phyloP scores from a whole-genome alignment of 345 rosid species.

The Cardiospermum halicacabum region DNA sequence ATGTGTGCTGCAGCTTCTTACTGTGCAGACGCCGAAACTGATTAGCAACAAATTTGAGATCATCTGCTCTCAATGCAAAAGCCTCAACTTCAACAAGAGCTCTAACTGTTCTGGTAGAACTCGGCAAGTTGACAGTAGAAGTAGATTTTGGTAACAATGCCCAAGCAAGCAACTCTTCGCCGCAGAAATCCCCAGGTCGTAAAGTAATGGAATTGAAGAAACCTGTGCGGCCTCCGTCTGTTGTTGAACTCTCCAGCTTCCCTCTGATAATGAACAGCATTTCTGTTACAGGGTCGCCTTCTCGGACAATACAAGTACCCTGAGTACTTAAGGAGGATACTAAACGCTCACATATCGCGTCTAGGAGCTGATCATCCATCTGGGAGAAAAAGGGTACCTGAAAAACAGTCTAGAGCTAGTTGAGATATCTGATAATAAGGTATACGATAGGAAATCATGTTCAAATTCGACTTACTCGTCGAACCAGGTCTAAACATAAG shows the following conservation, averaged over 20 bases:
- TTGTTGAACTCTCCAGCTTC: conserved; percentile 48
- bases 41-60: conserved; percentile 48
- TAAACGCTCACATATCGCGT: conserved; percentile 49
- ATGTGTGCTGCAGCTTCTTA: conserved; percentile 50
- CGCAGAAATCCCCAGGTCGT: conserved; percentile 47
- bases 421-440: no score
- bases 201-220: conserved; percentile 44
- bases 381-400: conserved; percentile 57
- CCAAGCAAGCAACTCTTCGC: conserved; percentile 56
- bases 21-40: conserved; percentile 54
- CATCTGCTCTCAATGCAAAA: conserved; percentile 46
- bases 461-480: conserved; percentile 25
- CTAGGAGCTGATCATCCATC: conserved; percentile 53
- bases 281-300: conserved; percentile 51
- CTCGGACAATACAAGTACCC: conserved; percentile 49
- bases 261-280: conserved; percentile 56
- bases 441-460: no score
- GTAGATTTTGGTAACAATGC: conserved; percentile 44
- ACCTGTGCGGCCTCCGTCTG: conserved; percentile 50
- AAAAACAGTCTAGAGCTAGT: not conserved
- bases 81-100: conserved; percentile 50
- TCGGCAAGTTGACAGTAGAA: conserved; percentile 38
- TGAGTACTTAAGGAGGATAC: conserved; percentile 39
- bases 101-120: conserved; percentile 47
- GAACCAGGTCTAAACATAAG: conserved; percentile 53